Base-by-base conservation (phyloP, 1,284 basidiomycete species). In the Earliella scabrosa region DNA sequence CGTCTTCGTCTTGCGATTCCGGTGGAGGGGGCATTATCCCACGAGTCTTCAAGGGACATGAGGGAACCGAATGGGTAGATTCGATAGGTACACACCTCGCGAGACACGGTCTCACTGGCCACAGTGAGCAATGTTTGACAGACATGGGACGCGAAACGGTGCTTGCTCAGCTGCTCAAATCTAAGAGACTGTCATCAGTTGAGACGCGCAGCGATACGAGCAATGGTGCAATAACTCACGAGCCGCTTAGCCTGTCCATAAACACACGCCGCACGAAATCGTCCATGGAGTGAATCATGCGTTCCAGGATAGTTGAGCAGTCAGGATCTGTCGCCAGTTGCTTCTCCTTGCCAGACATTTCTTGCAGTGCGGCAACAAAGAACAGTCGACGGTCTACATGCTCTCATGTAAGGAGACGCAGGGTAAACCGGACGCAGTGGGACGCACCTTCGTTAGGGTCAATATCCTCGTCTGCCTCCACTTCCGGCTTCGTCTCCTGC, bases 121-220 rank as follows among this genome's bases (percentile, higher is more conserved):
- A 93, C 81, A 4, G 81, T 82, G 62, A 97, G 80, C 60, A 96
- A 76, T 0, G 94, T 97, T 71, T 97, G 95, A 62, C 90, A 88
- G 9, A 97, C 95, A 81, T 97, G 95, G 23, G 93, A 95, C 16
- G 90, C 93, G 74, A 95, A 95, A 21, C 95, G 83, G 68, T 97
- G 92, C 65, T 80, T 84, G 34, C 86, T 77, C 16, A 97, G 78
- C 39, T 78, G 70, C 59, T 85, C 85, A 63, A 86, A 92, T 16
- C 90, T 92, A 54, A 21, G 38, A 20, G 8, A 24, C 60, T 61
- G 29, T 3, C 4, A 43, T 66, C 52, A 66, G 62, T 56, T 63
- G 58, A 67, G 63, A 59, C 48, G 51, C 56, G 56, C 59, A 39
- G 43, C 13, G n/a, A 45, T 45, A 59, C 48, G 51, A 55, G 56